phyloP scores from a whole-genome alignment of 1,139 yeast species.

The Candida mesenterica region DNA sequence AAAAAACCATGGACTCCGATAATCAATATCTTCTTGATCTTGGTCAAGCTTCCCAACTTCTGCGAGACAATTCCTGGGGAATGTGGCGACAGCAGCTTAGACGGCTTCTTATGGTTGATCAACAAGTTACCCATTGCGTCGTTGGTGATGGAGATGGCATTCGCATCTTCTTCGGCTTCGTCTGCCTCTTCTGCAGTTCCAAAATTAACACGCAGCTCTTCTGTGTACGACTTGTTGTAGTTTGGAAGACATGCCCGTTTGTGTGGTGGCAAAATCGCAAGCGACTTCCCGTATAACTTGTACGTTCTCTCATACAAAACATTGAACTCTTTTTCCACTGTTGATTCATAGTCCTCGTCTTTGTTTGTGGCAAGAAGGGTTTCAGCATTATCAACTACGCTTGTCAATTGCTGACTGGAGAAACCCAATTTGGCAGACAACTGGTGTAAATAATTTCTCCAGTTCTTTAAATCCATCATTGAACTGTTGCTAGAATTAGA shows the following conservation, averaged over 20 bases:
- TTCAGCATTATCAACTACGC: constrained; percentile 23
- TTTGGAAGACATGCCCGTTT: constrained; percentile 47
- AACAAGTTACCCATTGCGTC: constrained; percentile 47
- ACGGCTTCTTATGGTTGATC: constrained; percentile 28
- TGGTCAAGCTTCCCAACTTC: constrained; percentile 32
- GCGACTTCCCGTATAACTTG: constrained; percentile 39
- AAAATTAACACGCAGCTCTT: constrained; percentile 4
- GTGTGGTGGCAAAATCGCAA: constrained; percentile 36
- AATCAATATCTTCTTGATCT: constrained; percentile 59
- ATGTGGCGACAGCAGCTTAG: not conserved
- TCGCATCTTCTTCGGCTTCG: constrained; percentile 31
- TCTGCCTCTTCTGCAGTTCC: constrained; percentile 17
- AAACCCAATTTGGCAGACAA: constrained; percentile 41
- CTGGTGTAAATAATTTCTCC: constrained; percentile 38
- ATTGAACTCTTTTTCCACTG: constrained; percentile 36
- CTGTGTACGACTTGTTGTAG: constrained; percentile 32
- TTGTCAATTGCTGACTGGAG: constrained; percentile 31
- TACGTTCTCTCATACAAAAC: constrained; percentile 40
- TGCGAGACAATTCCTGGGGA: constrained; percentile 29
- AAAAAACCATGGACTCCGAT: constrained; percentile 96
- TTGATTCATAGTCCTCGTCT: constrained; percentile 16
- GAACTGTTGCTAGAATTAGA: constrained; percentile 20
- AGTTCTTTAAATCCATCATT: constrained; percentile 33
- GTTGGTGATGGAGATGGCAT: constrained; percentile 39
- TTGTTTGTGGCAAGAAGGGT: constrained; percentile 10